Percentiles rank a stretch among this genome's conserved stretches.
Conservation (phyloP, 129 eudicot genomes). For the Kitagawia praeruptora region DNA sequence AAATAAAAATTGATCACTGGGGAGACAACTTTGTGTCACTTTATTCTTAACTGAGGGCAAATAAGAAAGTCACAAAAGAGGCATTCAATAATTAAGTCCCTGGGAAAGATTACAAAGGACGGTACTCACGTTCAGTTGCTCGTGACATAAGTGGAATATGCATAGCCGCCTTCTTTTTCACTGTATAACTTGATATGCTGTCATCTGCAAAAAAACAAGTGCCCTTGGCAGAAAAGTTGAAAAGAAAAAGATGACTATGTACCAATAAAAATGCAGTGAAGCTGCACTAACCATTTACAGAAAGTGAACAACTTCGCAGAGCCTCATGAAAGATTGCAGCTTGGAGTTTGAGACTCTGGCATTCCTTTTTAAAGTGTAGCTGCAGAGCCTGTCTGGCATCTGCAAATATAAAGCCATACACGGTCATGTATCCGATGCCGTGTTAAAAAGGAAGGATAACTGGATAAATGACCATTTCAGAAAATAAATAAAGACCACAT, state of each 20-base stretch:
- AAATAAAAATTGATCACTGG: neutral
- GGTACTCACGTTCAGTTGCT: slow-evolving; percentile 77
- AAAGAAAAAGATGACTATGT: neutral
- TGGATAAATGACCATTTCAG: neutral
- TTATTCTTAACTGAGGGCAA: neutral
- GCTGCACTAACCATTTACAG: slow-evolving; percentile 30
- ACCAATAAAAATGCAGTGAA: slow-evolving; percentile 4
- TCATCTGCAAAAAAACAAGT: slow-evolving; percentile 32
- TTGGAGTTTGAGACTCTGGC: slow-evolving; percentile 53
- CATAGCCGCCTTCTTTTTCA: slow-evolving; percentile 47
- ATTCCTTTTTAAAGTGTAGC: slow-evolving; percentile 65
- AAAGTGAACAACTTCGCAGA: slow-evolving; percentile 35
- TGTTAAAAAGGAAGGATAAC: neutral
- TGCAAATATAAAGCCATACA: slow-evolving; percentile 3
- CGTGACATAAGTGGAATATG: slow-evolving; percentile 68
- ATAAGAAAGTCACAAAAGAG: neutral
- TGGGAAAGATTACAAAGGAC: slow-evolving; percentile 3
- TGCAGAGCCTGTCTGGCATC: slow-evolving; percentile 63
- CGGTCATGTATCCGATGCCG: neutral
- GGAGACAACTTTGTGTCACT: neutral
- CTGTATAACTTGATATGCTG: slow-evolving; percentile 18
- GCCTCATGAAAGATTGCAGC: slow-evolving; percentile 76
- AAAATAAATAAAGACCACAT: neutral
- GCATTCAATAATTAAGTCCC: no score
- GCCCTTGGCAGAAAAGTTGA: slow-evolving; percentile 6